Conservation (phyloP, 768 basidiomycete species). For the Auricularia heimuer region DNA sequence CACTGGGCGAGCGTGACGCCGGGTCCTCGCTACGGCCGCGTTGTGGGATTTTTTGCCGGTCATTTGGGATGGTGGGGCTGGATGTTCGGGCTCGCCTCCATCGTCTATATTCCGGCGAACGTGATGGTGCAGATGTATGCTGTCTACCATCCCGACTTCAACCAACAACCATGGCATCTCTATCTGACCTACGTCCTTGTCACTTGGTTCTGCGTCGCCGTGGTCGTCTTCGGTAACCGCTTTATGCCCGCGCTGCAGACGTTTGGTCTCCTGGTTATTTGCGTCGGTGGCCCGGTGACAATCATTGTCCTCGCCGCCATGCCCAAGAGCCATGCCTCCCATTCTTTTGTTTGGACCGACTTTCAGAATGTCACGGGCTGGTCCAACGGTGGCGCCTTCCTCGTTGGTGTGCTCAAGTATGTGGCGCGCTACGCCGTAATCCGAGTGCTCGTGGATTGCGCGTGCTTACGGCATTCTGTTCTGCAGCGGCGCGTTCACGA, state of each 20-base stretch:
- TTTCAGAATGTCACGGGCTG: not conserved
- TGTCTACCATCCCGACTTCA: not conserved
- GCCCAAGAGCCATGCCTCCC: not conserved
- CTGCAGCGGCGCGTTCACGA: not conserved
- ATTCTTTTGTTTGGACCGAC: not conserved
- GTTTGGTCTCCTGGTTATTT: not conserved
- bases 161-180: not conserved
- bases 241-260: not conserved
- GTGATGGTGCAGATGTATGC: not conserved
- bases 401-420: not conserved
- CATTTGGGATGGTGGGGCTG: slow-evolving; percentile 1
- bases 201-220: not conserved
- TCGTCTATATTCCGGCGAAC: not conserved
- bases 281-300: not conserved
- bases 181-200: not conserved
- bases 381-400: not conserved
- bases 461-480: not conserved
- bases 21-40: not conserved
- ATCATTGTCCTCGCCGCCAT: not conserved
- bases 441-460: not conserved
- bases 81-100: not conserved
- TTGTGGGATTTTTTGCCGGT: not conserved
- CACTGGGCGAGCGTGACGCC: slow-evolving; percentile 1
- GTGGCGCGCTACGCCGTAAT: not conserved
- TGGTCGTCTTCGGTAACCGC: not conserved